phyloP scores from a whole-genome alignment of 2,329 filamentous ascomycete species.

The Alternaria sp. region DNA sequence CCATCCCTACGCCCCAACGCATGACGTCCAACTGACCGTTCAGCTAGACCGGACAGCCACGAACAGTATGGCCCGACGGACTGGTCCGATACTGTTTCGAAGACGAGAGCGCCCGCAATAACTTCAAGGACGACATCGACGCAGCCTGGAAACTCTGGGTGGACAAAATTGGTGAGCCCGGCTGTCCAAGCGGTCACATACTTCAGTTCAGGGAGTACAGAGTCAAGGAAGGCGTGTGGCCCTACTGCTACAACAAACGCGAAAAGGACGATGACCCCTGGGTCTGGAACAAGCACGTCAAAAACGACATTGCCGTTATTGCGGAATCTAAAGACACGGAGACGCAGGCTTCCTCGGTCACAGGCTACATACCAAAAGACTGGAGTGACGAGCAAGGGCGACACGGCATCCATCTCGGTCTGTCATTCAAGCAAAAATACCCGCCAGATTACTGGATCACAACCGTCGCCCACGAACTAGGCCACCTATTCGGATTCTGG shows the following conservation, averaged over 20 bases:
- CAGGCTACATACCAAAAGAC: constrained; percentile 1
- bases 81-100: constrained; percentile 1
- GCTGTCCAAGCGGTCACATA: neutral
- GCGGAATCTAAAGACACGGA: neutral
- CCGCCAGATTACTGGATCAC: neutral
- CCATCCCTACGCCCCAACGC: neutral
- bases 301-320: neutral
- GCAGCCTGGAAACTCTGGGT: constrained; percentile 8
- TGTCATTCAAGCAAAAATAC: neutral
- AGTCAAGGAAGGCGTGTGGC: neutral
- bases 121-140: constrained; percentile 1
- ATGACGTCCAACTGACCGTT: neutral
- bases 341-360: neutral
- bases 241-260: neutral
- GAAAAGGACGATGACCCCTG: neutral
- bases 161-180: neutral
- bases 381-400: neutral
- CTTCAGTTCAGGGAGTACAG: constrained; percentile 4
- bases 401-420: neutral
- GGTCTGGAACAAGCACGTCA: neutral
- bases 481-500: neutral
- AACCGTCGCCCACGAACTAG: constrained; percentile 1
- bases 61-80: constrained; percentile 3
- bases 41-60: neutral
- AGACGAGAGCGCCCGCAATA: neutral